Evolutionary conservation across 1,284 basidiomycete species (phyloP).

Genomic region (Bondarzewia mesenterica): DNA sequence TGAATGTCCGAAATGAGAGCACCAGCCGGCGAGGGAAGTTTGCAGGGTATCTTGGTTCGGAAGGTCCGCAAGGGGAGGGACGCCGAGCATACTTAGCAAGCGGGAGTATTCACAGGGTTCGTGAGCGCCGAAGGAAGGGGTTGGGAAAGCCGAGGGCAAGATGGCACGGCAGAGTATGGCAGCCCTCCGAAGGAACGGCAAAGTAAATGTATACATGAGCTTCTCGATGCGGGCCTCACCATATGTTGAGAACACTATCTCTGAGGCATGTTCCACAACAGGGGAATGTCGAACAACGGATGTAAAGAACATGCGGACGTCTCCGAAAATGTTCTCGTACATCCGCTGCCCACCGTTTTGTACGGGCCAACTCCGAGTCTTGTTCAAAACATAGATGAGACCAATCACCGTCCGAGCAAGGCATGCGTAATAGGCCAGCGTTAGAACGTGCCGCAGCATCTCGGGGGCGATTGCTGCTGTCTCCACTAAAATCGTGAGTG

Average conservation of each 20-base stretch:
- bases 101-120: slow-evolving; percentile 67
- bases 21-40: slow-evolving; percentile 76
- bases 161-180: slow-evolving; percentile 81
- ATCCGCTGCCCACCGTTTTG: slow-evolving; percentile 34
- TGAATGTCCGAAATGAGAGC: slow-evolving; percentile 71
- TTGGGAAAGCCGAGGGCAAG: slow-evolving; percentile 53
- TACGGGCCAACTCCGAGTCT: slow-evolving; percentile 45
- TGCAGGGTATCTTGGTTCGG: slow-evolving; percentile 77
- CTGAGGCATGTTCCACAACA: slow-evolving; percentile 72
- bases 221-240: slow-evolving; percentile 80
- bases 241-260: slow-evolving; percentile 66
- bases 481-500: slow-evolving; percentile 82
- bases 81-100: slow-evolving; percentile 66
- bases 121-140: slow-evolving; percentile 29
- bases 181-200: slow-evolving; percentile 90
- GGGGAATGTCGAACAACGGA: slow-evolving; percentile 75
- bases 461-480: slow-evolving; percentile 84
- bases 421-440: slow-evolving; percentile 84
- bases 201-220: slow-evolving; percentile 81
- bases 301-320: slow-evolving; percentile 80
- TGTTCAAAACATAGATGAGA: slow-evolving; percentile 71
- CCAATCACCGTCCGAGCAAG: slow-evolving; percentile 81
- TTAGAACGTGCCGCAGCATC: slow-evolving; percentile 77
- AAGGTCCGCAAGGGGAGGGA: slow-evolving; percentile 72
- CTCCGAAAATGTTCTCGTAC: slow-evolving; percentile 65